These are phyloP conservation scores for Carex littledalei DNA, from an alignment of 176 grass and related monocot species.

Conservation along the genomic window DNA sequence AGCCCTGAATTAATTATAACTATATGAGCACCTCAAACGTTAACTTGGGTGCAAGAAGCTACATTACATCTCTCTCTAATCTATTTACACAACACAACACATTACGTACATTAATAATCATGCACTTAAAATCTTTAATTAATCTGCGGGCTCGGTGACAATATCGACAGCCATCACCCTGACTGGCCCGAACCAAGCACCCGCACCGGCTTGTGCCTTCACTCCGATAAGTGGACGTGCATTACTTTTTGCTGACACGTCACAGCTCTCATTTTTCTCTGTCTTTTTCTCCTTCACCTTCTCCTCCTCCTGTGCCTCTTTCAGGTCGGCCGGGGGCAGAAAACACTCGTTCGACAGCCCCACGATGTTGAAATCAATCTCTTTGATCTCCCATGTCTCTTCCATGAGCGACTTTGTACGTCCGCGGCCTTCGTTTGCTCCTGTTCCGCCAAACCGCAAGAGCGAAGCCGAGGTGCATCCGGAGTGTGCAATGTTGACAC, in stretches of 20 bases:
- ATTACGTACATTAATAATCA: too few relatives aligned
- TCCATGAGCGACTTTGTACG: slow-evolving; percentile 66
- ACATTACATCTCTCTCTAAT: neutral
- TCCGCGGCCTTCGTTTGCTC: slow-evolving; percentile 24
- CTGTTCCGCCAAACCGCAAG: slow-evolving; percentile 52
- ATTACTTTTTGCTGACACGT: neutral
- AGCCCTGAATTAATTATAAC: neutral
- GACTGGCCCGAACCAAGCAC: slow-evolving; percentile 48
- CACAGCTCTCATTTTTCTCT: neutral
- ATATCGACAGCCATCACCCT: slow-evolving; percentile 68
- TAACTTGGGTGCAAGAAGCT: slow-evolving; percentile 12
- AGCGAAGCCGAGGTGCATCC: slow-evolving; percentile 61
- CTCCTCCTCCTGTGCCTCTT: slow-evolving; percentile 22
- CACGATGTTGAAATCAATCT: slow-evolving; percentile 84
- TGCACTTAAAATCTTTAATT: too few relatives aligned
- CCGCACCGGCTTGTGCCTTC: slow-evolving; percentile 35
- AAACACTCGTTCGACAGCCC: slow-evolving; percentile 88
- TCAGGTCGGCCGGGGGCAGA: slow-evolving; percentile 79
- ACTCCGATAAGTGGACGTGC: slow-evolving; percentile 14
- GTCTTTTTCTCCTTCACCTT: slow-evolving; percentile 25
- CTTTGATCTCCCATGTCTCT: slow-evolving; percentile 76
- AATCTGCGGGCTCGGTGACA: neutral
- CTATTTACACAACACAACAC: neutral
- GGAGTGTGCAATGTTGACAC: slow-evolving; percentile 78
- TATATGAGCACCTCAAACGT: slow-evolving; percentile 14